Percentiles rank a stretch among this genome's conserved stretches.
Conservation (phyloP, 805 yeast species). For the Wickerhamomyces kurtzmanii region DNA sequence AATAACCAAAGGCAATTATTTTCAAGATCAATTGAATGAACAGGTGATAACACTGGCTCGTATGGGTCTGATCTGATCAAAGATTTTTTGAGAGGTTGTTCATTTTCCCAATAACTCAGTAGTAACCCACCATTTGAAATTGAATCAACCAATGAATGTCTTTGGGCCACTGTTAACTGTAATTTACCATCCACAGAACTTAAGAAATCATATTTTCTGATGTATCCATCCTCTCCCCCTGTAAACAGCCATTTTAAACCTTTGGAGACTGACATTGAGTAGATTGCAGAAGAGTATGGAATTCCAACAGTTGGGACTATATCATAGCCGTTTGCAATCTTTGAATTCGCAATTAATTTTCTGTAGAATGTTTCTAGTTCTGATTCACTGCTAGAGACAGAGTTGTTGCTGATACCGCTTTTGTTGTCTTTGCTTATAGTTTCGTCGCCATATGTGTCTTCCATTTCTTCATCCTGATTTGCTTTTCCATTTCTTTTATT, state of each 20-base stretch:
- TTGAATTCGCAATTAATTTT: conserved; percentile 32
- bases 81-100: conserved; percentile 60
- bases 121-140: conserved; percentile 79
- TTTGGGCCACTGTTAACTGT: conserved; percentile 84
- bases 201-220: conserved; percentile 80
- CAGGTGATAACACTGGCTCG: conserved; percentile 67
- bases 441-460: conserved; percentile 18
- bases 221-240: conserved; percentile 94
- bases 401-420: conserved; percentile 8
- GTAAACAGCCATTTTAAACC: conserved; percentile 84
- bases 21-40: conserved; percentile 79
- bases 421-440: conserved; percentile 3
- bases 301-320: conserved; percentile 82
- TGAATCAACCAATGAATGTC: conserved; percentile 80
- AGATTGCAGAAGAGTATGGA: conserved; percentile 71
- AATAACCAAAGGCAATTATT: conserved; percentile 76
- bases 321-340: conserved; percentile 47
- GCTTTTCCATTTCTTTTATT: conserved; percentile 9
- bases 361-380: conserved; percentile 16
- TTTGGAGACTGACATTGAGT: conserved; percentile 64
- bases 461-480: conserved; percentile 15
- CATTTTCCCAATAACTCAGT: conserved; percentile 90
- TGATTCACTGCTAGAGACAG: conserved; percentile 7
- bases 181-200: conserved; percentile 80
- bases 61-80: conserved; percentile 24